phyloP scores from a whole-genome alignment of 495 filamentous ascomycete genomes.

The Daldinia bambusicola region DNA sequence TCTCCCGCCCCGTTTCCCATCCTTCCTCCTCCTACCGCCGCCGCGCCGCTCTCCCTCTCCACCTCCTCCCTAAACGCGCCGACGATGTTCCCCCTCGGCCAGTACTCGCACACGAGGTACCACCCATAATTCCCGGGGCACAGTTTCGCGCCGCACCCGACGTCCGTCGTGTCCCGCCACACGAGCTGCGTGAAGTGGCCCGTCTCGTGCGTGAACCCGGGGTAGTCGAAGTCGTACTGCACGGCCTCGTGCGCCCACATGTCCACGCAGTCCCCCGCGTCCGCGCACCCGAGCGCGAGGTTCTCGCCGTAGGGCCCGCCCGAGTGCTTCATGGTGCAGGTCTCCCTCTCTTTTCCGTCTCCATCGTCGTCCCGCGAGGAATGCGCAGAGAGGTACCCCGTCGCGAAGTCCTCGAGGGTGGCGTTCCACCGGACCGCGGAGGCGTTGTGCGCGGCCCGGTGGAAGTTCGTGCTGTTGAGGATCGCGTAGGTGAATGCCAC shows the following conservation, averaged over 20 bases:
- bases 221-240: conserved; percentile 66
- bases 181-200: conserved; percentile 89
- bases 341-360: no score
- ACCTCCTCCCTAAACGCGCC: conserved; percentile 68
- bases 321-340: conserved; percentile 63
- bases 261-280: conserved; percentile 67
- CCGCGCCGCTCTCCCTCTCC: conserved; percentile 23
- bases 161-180: conserved; percentile 74
- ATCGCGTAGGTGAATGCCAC: conserved; percentile 65
- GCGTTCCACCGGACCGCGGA: conserved; percentile 71
- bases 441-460: conserved; percentile 73
- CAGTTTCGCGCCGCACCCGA: conserved; percentile 73
- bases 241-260: conserved; percentile 74
- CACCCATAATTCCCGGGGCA: conserved; percentile 69
- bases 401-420: conserved; percentile 66
- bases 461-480: conserved; percentile 74
- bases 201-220: conserved; percentile 70
- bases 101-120: conserved; percentile 86
- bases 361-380: no score
- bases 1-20: background rate
- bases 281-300: conserved; percentile 73
- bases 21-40: background rate
- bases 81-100: conserved; percentile 75
- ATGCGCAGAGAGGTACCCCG: conserved; percentile 46
- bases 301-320: conserved; percentile 81